Evolutionary conservation across 106 monocot genomes (phyloP).

Genomic region (Dendrobium huoshanense): DNA sequence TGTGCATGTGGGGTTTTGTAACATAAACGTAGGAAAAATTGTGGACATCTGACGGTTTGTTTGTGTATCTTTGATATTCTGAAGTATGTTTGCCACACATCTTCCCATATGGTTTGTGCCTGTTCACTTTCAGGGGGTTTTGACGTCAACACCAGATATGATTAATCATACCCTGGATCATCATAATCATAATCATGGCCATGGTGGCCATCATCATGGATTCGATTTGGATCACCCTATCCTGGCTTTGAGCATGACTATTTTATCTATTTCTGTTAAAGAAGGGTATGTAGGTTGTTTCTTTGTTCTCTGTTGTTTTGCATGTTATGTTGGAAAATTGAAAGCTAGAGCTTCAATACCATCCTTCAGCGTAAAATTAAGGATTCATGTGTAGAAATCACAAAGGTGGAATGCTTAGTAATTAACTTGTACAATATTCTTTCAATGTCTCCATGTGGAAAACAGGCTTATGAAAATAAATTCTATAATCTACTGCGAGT

Average conservation of each 20-base stretch:
- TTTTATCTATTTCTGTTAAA: constrained; percentile 79
- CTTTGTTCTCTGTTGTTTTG: background rate
- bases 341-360: background rate
- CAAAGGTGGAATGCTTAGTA: background rate
- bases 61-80: background rate
- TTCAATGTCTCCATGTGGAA: background rate
- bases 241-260: constrained; percentile 81
- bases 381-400: background rate
- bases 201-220: constrained; percentile 81
- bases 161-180: constrained; percentile 28
- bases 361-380: background rate
- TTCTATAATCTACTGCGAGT: background rate
- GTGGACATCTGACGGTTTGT: background rate
- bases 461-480: background rate
- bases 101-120: constrained; percentile 6
- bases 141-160: constrained; percentile 47
- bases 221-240: constrained; percentile 85
- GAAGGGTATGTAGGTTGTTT: constrained; percentile 72
- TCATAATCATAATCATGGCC: constrained; percentile 40
- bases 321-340: background rate
- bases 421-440: background rate
- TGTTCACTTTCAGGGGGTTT: constrained; percentile 57
- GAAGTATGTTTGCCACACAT: background rate
- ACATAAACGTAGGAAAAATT: background rate
- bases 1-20: background rate